A percentile compares a stretch with the other conserved stretches of the same genome.
phyloP scores from a whole-genome alignment of 2,329 filamentous ascomycete species.

The Fusarium temperatum region DNA sequence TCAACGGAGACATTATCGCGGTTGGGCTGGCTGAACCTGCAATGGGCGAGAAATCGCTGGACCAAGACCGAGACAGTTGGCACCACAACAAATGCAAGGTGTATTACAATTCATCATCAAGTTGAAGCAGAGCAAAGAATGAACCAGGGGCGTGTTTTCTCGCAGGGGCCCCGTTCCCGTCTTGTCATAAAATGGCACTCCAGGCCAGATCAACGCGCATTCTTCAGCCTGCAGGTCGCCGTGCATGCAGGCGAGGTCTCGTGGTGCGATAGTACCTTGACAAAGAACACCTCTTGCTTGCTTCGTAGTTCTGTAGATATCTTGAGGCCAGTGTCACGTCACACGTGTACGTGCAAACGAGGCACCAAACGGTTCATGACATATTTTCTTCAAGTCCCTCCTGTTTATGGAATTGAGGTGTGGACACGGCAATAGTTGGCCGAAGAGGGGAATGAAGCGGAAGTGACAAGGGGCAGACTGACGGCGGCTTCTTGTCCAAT shows the following conservation, averaged over 20 bases:
- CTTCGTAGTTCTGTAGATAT: background rate
- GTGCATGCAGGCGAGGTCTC: slow-evolving; percentile 46
- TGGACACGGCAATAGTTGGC: background rate
- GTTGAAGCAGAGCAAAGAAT: slow-evolving; percentile 3
- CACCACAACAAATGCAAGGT: background rate
- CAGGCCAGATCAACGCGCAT: slow-evolving; percentile 37
- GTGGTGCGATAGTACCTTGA: slow-evolving; percentile 36
- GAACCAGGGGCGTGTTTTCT: slow-evolving; percentile 31
- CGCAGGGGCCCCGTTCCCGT: slow-evolving; percentile 30
- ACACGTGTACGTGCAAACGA: background rate
- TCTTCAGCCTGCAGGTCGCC: slow-evolving; percentile 42
- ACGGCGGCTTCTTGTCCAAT: slow-evolving; percentile 25
- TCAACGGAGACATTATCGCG: slow-evolving; percentile 11
- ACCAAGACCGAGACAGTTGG: slow-evolving; percentile 17
- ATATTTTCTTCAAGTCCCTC: background rate
- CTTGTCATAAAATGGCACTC: slow-evolving; percentile 29
- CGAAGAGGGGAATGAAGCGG: background rate
- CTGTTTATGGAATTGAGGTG: background rate
- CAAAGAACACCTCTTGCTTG: slow-evolving; percentile 21
- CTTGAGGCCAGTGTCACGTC: background rate
- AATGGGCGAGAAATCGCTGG: slow-evolving; percentile 26
- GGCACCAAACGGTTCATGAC: background rate
- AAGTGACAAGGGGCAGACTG: slow-evolving; percentile 28
- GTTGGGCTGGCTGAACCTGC: slow-evolving; percentile 2
- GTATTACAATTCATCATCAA: background rate